Percentiles rank a stretch among this genome's conserved stretches.
Conservation (phyloP, 2,329 filamentous ascomycete species). For the Aspergillus sp. region DNA sequence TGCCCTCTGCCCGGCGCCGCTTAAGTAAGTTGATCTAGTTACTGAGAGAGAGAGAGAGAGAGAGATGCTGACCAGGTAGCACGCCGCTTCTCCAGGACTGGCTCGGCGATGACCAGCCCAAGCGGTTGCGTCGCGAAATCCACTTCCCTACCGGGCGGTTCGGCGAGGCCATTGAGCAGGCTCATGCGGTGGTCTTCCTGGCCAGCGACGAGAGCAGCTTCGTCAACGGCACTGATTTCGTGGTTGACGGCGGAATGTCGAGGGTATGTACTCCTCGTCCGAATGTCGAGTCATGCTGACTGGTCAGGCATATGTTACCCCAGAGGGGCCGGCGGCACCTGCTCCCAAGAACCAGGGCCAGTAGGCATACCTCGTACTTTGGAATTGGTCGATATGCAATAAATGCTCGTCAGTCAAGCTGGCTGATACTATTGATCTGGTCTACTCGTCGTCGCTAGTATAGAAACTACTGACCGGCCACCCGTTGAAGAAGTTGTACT, state of each 20-base stretch:
- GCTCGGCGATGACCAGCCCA: conserved; percentile 76
- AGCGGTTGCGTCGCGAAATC: conserved; percentile 72
- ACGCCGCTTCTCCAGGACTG: conserved; percentile 87
- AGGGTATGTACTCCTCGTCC: conserved; percentile 25
- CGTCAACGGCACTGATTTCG: conserved; percentile 83
- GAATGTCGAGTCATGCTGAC: neutral
- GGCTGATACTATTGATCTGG: too few relatives aligned
- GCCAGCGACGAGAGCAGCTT: conserved; percentile 84
- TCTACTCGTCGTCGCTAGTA: too few relatives aligned
- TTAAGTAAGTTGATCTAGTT: conserved; percentile 49
- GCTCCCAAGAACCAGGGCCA: conserved; percentile 43
- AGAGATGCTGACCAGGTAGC: conserved; percentile 27
- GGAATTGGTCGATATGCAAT: neutral
- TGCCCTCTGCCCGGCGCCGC: conserved; percentile 75
- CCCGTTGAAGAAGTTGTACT: conserved; percentile 21
- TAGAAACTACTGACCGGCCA: conserved; percentile 20
- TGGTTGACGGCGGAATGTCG: conserved; percentile 92
- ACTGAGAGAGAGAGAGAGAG: neutral
- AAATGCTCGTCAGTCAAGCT: neutral
- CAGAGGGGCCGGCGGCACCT: conserved; percentile 47
- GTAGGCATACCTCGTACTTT: neutral
- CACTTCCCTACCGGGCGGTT: conserved; percentile 85
- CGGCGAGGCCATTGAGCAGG: conserved; percentile 89
- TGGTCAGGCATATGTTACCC: conserved; percentile 60
- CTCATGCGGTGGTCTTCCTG: conserved; percentile 77